Evolutionary conservation across 208 protist genomes (phyloP), one percentile per base, ranked within the genome.

Genomic region (Trypanosoma conorhini): DNA sequence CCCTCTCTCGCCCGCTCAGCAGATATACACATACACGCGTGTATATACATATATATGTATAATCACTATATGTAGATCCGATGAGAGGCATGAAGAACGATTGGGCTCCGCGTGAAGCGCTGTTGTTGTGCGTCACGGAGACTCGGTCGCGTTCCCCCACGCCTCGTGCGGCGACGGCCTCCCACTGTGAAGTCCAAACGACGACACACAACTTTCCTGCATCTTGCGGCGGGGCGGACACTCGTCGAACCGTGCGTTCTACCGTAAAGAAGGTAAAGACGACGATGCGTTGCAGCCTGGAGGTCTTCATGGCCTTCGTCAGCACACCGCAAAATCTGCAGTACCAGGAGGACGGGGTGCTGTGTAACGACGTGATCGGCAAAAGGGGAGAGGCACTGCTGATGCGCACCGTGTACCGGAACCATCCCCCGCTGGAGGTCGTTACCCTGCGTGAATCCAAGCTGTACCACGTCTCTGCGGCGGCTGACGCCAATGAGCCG

Each of bases 301-400:
- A 69, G 48, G 61, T 62, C 0, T 69, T 83, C 35, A 58, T 50
- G 1, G 17, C 66, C 4, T 72, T 83, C 40, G 60, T 83, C 24
- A 64, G 55, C 15, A 54, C 38, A 10, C 73, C 73, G 26, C 48
- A 71, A n/a, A 76, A 71, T 55, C 7, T 67, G 15, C 54, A 60
- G n/a, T 67, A 72, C 24, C 60, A 74, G 35, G 71, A 71, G 24
- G 65, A 66, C 35, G 51, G 57, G 10, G 58, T 70, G 2, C 7
- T 67, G 0, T 79, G 52, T 2, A 59, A 62, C 55, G 56, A 67
- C 13, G n/a, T 66, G 8, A 64, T 83, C n/a, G 64, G 46, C 3
- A 22, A 76, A 54, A 30, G 42, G 5, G 54, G 33, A 7, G 62
- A 63, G 1, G 28, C 46, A 5, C 12, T 59, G 35, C 61, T 65